phyloP scores from a whole-genome alignment of 179 eudicot genomes.

The Amaranthus tricolor region DNA sequence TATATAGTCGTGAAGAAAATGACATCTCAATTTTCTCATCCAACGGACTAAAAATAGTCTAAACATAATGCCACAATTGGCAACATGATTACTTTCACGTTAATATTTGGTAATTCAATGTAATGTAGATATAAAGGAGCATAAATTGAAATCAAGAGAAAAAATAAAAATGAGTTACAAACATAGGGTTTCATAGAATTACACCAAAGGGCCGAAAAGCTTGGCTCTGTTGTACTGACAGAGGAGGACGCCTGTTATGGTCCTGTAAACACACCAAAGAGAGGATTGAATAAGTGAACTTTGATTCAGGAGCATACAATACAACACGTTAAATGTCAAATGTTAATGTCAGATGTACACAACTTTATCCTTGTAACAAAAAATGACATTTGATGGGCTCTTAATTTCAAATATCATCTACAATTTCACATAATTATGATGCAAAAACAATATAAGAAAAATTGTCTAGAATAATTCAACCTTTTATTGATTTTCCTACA shows the following conservation, averaged over 20 bases:
- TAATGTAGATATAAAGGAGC: neutral
- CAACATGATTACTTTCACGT: neutral
- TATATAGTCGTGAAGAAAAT: neutral
- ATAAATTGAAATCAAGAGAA: neutral
- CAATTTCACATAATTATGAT: no score
- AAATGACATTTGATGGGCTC: no score
- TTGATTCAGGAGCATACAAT: neutral
- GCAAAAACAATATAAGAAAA: no score
- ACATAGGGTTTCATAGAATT: slow-evolving; percentile 17
- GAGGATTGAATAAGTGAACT: neutral
- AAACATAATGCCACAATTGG: neutral
- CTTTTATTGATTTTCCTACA: no score
- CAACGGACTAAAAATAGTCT: neutral
- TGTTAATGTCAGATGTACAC: no score
- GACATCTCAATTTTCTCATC: neutral
- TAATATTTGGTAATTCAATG: neutral
- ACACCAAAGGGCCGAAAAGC: slow-evolving; percentile 34
- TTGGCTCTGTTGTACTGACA: slow-evolving; percentile 74
- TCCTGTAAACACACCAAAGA: slow-evolving; percentile 39
- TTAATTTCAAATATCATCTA: no score
- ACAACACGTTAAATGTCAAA: no score
- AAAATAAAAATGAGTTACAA: neutral
- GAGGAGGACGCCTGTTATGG: slow-evolving; percentile 76
- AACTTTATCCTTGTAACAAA: no score
- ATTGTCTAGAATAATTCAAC: no score